These are phyloP conservation scores for Mercurialis annua DNA, from an alignment of 345 rosid species.

Conservation along the genomic window DNA sequence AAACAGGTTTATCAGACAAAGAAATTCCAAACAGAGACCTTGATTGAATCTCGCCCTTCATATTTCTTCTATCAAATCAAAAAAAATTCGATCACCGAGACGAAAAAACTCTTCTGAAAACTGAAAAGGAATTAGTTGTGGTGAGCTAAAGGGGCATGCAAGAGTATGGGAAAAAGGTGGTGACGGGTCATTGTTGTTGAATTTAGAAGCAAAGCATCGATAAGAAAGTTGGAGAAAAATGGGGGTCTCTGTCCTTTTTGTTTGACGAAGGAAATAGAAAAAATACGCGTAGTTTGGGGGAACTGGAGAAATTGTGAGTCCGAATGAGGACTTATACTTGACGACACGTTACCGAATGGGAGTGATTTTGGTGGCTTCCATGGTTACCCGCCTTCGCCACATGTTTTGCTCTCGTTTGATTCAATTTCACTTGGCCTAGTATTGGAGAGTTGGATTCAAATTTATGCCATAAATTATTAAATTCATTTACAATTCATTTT, in stretches of 20 bases:
- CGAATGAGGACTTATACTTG: not conserved
- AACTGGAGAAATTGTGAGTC: too few species aligned
- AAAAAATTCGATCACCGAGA: not conserved
- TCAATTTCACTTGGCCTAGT: too few species aligned
- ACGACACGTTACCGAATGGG: conserved; percentile 4
- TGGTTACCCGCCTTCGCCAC: too few species aligned
- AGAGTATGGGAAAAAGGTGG: not conserved
- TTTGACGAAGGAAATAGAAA: too few species aligned
- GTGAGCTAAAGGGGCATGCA: conserved; percentile 8
- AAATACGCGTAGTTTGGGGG: not conserved
- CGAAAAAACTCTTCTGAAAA: too few species aligned
- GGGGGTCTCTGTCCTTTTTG: not conserved
- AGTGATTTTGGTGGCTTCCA: not conserved
- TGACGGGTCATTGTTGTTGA: not conserved
- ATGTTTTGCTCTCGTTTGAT: too few species aligned
- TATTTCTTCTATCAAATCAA: conserved; percentile 13
- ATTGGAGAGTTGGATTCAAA: too few species aligned
- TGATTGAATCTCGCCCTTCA: conserved; percentile 66
- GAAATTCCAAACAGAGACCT: conserved; percentile 67
- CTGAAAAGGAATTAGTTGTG: not conserved
- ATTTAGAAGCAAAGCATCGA: conserved; percentile 18
- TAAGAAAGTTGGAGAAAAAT: not conserved
- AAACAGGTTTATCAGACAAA: conserved; percentile 61
- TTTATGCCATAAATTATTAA: too few species aligned
- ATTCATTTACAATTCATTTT: too few species aligned